Conservation (phyloP, 2,329 filamentous ascomycete genomes). For the Fusarium ambrosium region DNA sequence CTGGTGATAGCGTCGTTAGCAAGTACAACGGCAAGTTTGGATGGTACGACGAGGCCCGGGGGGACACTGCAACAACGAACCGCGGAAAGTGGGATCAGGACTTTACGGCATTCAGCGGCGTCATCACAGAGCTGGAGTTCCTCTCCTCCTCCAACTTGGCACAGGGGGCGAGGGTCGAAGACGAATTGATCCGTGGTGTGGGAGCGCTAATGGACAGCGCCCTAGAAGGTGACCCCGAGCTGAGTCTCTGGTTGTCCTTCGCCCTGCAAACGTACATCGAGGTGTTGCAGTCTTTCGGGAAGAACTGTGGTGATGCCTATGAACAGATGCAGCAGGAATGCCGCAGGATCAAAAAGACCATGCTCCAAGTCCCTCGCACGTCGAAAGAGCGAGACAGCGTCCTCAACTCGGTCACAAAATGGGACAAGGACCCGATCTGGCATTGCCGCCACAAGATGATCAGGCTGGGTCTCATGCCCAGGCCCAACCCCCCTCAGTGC, state of each 20-base stretch:
- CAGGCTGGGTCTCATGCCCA: background rate
- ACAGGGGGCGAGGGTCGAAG: constrained; percentile 18
- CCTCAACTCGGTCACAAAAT: constrained; percentile 16
- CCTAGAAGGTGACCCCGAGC: background rate
- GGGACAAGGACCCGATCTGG: constrained; percentile 34
- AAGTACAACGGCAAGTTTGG: constrained; percentile 39
- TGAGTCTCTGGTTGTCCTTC: constrained; percentile 31
- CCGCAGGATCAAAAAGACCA: constrained; percentile 30
- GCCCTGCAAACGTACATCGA: constrained; percentile 37
- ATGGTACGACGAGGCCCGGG: constrained; percentile 32
- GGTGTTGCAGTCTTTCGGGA: constrained; percentile 28
- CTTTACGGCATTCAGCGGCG: constrained; percentile 21
- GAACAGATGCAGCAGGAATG: constrained; percentile 24
- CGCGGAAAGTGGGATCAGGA: constrained; percentile 29
- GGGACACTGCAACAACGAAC: background rate
- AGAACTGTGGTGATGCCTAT: background rate
- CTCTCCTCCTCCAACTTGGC: constrained; percentile 13
- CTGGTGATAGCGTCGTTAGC: background rate
- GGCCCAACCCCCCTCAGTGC: background rate
- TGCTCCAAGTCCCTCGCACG: constrained; percentile 16
- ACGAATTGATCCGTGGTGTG: constrained; percentile 37
- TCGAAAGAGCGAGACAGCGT: background rate
- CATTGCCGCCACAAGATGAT: background rate
- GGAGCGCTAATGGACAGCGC: background rate
- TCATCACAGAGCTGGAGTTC: constrained; percentile 25